Evolutionary conservation across 2,329 filamentous ascomycete genomes (phyloP).

Genomic region (Cytospora schulzeri): DNA sequence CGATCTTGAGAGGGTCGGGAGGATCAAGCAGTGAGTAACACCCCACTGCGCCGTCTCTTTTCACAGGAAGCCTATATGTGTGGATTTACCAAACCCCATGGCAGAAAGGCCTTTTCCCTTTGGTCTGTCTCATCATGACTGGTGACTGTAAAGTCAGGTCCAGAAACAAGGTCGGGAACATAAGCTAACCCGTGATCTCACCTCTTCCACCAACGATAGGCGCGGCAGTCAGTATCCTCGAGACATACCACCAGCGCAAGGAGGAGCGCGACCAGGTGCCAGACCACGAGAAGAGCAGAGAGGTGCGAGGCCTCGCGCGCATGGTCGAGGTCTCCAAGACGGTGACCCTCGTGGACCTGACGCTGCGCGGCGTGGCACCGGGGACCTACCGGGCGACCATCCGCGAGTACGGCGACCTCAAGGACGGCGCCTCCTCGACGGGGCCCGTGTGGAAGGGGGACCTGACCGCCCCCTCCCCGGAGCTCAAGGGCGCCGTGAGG

Average conservation of each 20-base stretch:
- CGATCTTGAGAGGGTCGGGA: slow-evolving; percentile 88
- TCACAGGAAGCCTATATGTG: not conserved
- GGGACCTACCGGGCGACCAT: slow-evolving; percentile 85
- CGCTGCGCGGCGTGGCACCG: slow-evolving; percentile 76
- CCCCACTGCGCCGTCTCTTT: slow-evolving; percentile 19
- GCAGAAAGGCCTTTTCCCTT: slow-evolving; percentile 2
- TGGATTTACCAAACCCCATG: slow-evolving; percentile 2
- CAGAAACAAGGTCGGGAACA: not conserved
- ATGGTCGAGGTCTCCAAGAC: slow-evolving; percentile 88
- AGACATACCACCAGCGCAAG: slow-evolving; percentile 69
- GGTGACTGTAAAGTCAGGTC: not conserved
- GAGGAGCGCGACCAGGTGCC: slow-evolving; percentile 32
- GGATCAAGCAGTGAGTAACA: slow-evolving; percentile 72
- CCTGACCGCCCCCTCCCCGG: slow-evolving; percentile 41
- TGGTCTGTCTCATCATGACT: not conserved
- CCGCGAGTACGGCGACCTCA: slow-evolving; percentile 84
- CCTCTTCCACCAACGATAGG: slow-evolving; percentile 43
- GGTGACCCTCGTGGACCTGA: slow-evolving; percentile 84
- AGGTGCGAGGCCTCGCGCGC: slow-evolving; percentile 83
- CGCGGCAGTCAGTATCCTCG: slow-evolving; percentile 92
- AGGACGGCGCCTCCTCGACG: slow-evolving; percentile 77
- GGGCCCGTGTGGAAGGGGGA: slow-evolving; percentile 74
- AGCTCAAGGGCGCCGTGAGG: slow-evolving; percentile 50
- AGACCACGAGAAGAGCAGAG: slow-evolving; percentile 42
- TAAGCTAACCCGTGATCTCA: slow-evolving; percentile 8